Evolutionary conservation across 345 rosid species (phyloP).

Genomic region (Toxicodendron radicans): DNA sequence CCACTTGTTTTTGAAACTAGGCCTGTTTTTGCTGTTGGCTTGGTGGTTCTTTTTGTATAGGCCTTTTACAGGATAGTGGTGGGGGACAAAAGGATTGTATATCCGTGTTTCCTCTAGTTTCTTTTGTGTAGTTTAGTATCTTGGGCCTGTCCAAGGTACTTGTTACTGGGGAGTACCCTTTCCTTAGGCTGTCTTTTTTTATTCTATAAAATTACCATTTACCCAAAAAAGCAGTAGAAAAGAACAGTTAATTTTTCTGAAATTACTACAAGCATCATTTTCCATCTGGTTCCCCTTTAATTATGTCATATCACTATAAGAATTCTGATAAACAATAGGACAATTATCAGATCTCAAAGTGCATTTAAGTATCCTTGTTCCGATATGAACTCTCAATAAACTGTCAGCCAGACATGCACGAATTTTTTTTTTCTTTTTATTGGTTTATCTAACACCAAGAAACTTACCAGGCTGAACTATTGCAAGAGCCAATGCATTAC

Average conservation of each 20-base stretch:
- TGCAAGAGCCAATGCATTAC: slow-evolving; percentile 90
- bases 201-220: no score
- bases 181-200: no score
- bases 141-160: no score
- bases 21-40: no score
- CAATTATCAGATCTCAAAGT: background rate
- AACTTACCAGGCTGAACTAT: slow-evolving; percentile 67
- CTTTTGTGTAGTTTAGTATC: no score
- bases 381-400: background rate
- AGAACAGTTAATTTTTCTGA: background rate
- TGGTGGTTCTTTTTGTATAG: no score
- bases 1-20: no score
- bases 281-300: background rate
- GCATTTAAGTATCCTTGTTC: background rate
- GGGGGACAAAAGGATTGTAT: no score
- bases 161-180: no score
- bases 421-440: background rate
- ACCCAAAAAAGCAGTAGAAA: no score
- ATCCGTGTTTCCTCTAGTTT: no score
- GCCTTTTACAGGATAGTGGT: no score
- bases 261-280: background rate
- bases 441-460: background rate
- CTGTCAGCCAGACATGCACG: background rate
- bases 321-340: background rate
- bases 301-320: background rate